Evolutionary conservation across 106 monocot genomes (phyloP), one percentile per base, ranked within the genome.

Genomic region (Triglochin maritima): DNA sequence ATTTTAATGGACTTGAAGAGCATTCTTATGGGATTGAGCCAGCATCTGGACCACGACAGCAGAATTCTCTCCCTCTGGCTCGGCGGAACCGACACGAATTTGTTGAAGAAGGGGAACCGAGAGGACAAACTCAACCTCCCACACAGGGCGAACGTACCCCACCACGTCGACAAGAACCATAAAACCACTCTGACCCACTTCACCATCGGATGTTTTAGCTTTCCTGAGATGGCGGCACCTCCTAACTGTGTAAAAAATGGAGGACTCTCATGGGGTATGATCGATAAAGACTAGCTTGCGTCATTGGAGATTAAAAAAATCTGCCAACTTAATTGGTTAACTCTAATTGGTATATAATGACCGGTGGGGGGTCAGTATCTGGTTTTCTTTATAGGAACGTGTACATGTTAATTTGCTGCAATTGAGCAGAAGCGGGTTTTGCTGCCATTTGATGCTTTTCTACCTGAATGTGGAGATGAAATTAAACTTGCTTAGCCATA

Each of bases 121-220:
- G 52, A 2, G 6, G 92, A 82, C 17, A 92, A 52, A 77, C 81
- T 68, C 69, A 7, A 46, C 14, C 17, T 17, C 3, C 92, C 92
- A 67, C 87, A 87, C 2, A 92, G 0, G 7, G 78, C 6, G 7
- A 92, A 72, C 2, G 92, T 85, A 41, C 92, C 92, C 50, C 66
- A 92, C 92, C 87, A 83, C 4, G 92, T 88, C 17, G 92, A 87
- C 17, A 92, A 55, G 4, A 87, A 17, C 83, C 85, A 88, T 49
- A 92, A 51, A 2, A 64, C 74, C 48, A 72, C 0, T 42, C 83
- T 69, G 4, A 92, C 14, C 17, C 67, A 3, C 64, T 71, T 45
- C 14, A 73, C 7, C 65, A 56, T 1, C 4, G 60, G 54, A 51
- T 92, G 87, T 12, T 15, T 71, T 15, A 82, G 17, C 70, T 71